phyloP scores from a whole-genome alignment of 208 protist species.

The Leishmania arabica region DNA sequence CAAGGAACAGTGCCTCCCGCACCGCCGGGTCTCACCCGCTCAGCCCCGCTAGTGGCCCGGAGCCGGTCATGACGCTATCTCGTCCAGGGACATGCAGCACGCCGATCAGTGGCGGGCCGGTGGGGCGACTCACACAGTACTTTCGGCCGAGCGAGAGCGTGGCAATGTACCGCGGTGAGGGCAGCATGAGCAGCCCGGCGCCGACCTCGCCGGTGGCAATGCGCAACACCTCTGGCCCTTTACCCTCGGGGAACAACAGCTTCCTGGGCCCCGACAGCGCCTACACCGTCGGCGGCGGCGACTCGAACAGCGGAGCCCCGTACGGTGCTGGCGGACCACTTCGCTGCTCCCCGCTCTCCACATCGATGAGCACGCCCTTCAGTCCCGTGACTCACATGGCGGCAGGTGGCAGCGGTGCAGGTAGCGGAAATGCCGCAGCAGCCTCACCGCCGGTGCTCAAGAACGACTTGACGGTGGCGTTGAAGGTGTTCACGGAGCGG shows the following conservation, averaged over 20 bases:
- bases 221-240: slow-evolving; percentile 8
- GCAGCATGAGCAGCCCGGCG: background rate
- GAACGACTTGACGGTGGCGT: slow-evolving; percentile 74
- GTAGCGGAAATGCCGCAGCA: background rate
- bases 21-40: slow-evolving; percentile 19
- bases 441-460: slow-evolving; percentile 6
- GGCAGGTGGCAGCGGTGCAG: background rate
- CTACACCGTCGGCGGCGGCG: slow-evolving; percentile 19
- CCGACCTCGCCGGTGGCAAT: slow-evolving; percentile 1
- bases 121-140: slow-evolving; percentile 34
- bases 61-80: slow-evolving; percentile 29
- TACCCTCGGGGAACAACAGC: slow-evolving; percentile 7
- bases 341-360: slow-evolving; percentile 24
- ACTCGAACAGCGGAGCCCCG: slow-evolving; percentile 7
- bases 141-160: slow-evolving; percentile 26
- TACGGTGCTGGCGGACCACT: slow-evolving; percentile 15
- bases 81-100: slow-evolving; percentile 27
- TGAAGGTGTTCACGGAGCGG: slow-evolving; percentile 71
- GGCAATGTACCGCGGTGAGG: slow-evolving; percentile 12
- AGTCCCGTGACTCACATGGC: slow-evolving; percentile 7
- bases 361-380: slow-evolving; percentile 23
- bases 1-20: background rate
- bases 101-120: slow-evolving; percentile 12
- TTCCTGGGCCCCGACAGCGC: slow-evolving; percentile 19
- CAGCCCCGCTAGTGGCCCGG: slow-evolving; percentile 18